These are phyloP conservation scores for Umbelopsis ramanniana DNA, from an alignment of 192 early-diverging fungal genomes.

Conservation along the genomic window DNA sequence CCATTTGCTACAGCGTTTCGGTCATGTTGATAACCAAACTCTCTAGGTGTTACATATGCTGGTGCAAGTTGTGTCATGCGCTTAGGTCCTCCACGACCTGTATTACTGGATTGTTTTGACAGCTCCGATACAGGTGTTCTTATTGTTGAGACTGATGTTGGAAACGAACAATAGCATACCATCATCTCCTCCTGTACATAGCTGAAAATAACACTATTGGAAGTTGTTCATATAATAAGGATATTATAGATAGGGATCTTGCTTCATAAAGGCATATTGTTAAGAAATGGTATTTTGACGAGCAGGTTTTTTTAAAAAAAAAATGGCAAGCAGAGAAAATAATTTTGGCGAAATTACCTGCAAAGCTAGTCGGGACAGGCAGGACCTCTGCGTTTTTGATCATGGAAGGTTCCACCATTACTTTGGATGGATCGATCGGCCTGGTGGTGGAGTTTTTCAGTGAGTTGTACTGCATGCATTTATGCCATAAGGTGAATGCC, in stretches of 20 bases:
- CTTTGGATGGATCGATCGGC: constrained; percentile 81
- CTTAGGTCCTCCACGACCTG: neutral
- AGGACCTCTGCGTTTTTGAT: neutral
- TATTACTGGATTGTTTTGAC: constrained; percentile 2
- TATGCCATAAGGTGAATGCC: neutral
- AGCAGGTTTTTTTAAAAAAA: too few species aligned
- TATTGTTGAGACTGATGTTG: constrained; percentile 7
- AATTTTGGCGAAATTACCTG: too few species aligned
- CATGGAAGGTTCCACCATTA: constrained; percentile 53
- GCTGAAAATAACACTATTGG: too few species aligned
- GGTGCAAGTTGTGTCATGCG: constrained; percentile 15
- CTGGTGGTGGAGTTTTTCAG: constrained; percentile 92
- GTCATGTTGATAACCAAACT: neutral
- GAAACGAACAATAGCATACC: neutral
- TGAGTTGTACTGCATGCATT: constrained; percentile 32
- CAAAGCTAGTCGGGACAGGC: too few species aligned
- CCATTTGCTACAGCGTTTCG: too few species aligned
- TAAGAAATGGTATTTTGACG: too few species aligned
- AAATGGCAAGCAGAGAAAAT: too few species aligned
- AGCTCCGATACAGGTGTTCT: neutral
- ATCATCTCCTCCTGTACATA: neutral
- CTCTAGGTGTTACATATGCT: constrained; percentile 5
- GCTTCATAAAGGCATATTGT: too few species aligned
- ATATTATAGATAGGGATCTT: too few species aligned
- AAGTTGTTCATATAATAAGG: too few species aligned